phyloP scores from a whole-genome alignment of 2,329 filamentous ascomycete genomes.

The Simplicillium sp. region DNA sequence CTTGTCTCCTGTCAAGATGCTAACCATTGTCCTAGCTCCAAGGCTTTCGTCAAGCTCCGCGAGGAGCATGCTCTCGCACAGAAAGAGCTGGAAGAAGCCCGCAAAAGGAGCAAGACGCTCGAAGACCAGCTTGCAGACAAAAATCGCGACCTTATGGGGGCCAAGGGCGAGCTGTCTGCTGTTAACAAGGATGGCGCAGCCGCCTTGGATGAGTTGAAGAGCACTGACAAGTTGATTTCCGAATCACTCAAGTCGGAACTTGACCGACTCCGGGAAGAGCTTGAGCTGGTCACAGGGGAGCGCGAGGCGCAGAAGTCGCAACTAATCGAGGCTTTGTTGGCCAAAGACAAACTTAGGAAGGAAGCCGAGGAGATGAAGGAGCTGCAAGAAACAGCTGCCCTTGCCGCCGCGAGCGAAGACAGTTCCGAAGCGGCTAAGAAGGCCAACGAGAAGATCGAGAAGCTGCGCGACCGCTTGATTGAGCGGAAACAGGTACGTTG shows the following conservation, averaged over 20 bases:
- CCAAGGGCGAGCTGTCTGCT: constrained; percentile 43
- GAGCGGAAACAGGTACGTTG: constrained; percentile 50
- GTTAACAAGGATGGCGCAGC: constrained; percentile 44
- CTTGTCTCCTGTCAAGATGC: constrained; percentile 12
- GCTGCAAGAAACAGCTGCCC: constrained; percentile 24
- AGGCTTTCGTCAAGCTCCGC: constrained; percentile 42
- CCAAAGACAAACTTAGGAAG: constrained; percentile 50
- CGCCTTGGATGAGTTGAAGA: constrained; percentile 49
- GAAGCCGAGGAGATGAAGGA: constrained; percentile 38
- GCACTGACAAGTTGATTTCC: constrained; percentile 48
- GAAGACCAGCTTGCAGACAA: constrained; percentile 40
- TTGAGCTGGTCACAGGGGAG: constrained; percentile 38
- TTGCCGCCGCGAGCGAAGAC: constrained; percentile 23
- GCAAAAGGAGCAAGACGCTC: constrained; percentile 31
- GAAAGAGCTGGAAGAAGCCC: constrained; percentile 37
- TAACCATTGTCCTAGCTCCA: constrained; percentile 38
- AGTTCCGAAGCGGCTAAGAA: constrained; percentile 28
- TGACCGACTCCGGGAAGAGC: constrained; percentile 41
- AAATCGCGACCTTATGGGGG: constrained; percentile 44
- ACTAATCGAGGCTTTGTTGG: constrained; percentile 48
- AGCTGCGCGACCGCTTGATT: constrained; percentile 44
- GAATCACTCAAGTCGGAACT: constrained; percentile 50
- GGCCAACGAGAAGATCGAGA: constrained; percentile 44
- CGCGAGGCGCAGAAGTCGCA: constrained; percentile 49
- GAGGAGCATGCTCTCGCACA: constrained; percentile 33